Evolutionary conservation across 140 eudicot genomes (phyloP).

Genomic region (Cichorium intybus): DNA sequence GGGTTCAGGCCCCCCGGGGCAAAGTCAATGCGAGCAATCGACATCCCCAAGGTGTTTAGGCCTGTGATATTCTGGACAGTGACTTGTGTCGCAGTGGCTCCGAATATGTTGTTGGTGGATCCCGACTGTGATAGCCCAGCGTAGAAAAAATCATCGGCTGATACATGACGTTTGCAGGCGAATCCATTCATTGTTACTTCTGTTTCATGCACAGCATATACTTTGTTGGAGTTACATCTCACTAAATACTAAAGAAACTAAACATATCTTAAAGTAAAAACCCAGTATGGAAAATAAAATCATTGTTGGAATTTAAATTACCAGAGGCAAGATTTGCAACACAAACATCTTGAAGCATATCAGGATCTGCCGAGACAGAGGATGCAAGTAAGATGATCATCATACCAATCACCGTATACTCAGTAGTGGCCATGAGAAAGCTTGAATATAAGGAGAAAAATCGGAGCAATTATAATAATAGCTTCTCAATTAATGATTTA

Average conservation of each 20-base stretch:
- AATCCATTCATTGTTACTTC: constrained; percentile 43
- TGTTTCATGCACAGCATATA: background rate
- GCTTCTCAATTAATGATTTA: background rate
- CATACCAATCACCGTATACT: constrained; percentile 5
- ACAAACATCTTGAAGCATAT: constrained; percentile 73
- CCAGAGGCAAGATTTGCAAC: constrained; percentile 56
- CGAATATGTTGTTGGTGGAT: constrained; percentile 45
- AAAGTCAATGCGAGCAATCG: constrained; percentile 62
- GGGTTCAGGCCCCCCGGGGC: constrained; percentile 80
- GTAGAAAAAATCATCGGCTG: constrained; percentile 58
- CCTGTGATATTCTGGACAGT: constrained; percentile 52
- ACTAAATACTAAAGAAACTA: no score
- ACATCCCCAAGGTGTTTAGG: constrained; percentile 62
- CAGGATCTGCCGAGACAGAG: constrained; percentile 50
- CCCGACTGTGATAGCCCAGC: constrained; percentile 45
- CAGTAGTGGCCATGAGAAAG: constrained; percentile 22
- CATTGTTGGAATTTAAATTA: background rate
- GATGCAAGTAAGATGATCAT: constrained; percentile 18
- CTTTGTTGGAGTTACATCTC: no score
- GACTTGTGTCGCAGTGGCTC: constrained; percentile 43
- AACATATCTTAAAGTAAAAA: no score
- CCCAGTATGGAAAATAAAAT: background rate
- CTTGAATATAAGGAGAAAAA: background rate
- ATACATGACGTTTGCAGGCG: constrained; percentile 41
- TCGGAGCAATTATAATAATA: background rate